Conservation (phyloP, 495 filamentous ascomycete species). For the Talaromyces proteolyticus region DNA sequence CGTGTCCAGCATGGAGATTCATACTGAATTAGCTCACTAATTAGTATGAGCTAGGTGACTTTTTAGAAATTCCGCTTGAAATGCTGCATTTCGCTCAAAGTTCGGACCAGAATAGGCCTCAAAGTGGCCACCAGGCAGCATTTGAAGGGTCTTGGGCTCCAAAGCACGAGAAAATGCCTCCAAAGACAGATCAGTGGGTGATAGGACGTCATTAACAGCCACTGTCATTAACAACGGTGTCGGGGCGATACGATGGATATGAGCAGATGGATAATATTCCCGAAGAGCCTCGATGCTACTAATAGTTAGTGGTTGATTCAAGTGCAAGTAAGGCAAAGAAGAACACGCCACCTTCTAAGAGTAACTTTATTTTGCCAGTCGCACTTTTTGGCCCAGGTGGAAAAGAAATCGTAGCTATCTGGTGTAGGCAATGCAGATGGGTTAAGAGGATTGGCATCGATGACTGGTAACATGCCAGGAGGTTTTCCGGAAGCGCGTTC, state of each 20-base stretch:
- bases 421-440: slow-evolving; percentile 12
- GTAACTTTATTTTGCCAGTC: slow-evolving; percentile 24
- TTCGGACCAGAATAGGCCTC: slow-evolving; percentile 16
- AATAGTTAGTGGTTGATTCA: background rate
- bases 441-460: slow-evolving; percentile 12
- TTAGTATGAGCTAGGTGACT: no score
- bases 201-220: slow-evolving; percentile 14
- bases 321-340: background rate
- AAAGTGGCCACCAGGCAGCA: slow-evolving; percentile 21
- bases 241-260: slow-evolving; percentile 22
- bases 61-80: background rate
- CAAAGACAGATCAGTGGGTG: slow-evolving; percentile 11
- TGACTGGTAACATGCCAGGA: slow-evolving; percentile 8
- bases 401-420: slow-evolving; percentile 16
- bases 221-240: slow-evolving; percentile 26
- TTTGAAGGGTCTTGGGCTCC: slow-evolving; percentile 23
- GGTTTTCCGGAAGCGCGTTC: background rate
- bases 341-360: slow-evolving; percentile 1
- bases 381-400: background rate
- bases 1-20: no score
- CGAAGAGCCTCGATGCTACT: slow-evolving; percentile 12
- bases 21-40: no score
- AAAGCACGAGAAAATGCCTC: slow-evolving; percentile 14
- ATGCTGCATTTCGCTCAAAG: slow-evolving; percentile 6
- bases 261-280: slow-evolving; percentile 13